These are phyloP conservation scores for Penicillium robsamsonii DNA, from an alignment of 495 filamentous ascomycete species.

Conservation along the genomic window DNA sequence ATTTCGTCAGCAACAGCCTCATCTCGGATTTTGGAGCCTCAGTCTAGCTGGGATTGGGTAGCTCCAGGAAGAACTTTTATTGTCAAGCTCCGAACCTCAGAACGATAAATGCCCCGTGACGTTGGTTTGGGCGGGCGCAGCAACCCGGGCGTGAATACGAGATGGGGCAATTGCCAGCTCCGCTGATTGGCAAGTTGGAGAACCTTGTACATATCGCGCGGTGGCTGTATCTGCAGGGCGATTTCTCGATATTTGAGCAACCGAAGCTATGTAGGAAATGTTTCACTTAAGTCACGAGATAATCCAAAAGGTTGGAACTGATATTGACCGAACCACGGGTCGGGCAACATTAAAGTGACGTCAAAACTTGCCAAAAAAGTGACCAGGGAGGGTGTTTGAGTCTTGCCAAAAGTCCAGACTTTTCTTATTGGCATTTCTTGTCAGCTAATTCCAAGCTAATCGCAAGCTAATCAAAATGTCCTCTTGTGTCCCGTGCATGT, in stretches of 20 bases:
- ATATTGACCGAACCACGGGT: slow-evolving; percentile 8
- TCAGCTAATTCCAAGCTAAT: slow-evolving; percentile 1
- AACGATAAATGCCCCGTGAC: slow-evolving; percentile 16
- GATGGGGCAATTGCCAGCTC: slow-evolving; percentile 5
- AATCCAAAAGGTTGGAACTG: neutral
- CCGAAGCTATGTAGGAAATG: neutral
- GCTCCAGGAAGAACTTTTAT: neutral
- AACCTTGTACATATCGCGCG: slow-evolving; percentile 6
- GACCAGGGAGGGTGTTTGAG: neutral
- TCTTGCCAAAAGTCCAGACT: too few species aligned
- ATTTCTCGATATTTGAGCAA: neutral
- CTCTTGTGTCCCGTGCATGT: slow-evolving; percentile 5
- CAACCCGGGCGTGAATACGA: slow-evolving; percentile 23
- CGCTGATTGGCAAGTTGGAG: slow-evolving; percentile 15
- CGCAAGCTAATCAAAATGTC: slow-evolving; percentile 7
- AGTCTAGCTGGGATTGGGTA: slow-evolving; percentile 10
- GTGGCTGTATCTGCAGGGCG: slow-evolving; percentile 19
- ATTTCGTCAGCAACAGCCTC: slow-evolving; percentile 27
- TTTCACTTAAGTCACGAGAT: neutral
- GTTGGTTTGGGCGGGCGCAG: slow-evolving; percentile 7
- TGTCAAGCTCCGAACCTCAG: neutral
- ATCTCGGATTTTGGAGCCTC: slow-evolving; percentile 9
- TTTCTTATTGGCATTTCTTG: slow-evolving; percentile 5
- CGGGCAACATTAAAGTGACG: slow-evolving; percentile 2
- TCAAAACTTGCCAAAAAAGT: too few species aligned